Percentiles rank a stretch among this genome's conserved stretches.
Evolutionary conservation across 225 moss, liverwort and hornwort genomes (phyloP).

Genomic region (Straminergon stramineum): DNA sequence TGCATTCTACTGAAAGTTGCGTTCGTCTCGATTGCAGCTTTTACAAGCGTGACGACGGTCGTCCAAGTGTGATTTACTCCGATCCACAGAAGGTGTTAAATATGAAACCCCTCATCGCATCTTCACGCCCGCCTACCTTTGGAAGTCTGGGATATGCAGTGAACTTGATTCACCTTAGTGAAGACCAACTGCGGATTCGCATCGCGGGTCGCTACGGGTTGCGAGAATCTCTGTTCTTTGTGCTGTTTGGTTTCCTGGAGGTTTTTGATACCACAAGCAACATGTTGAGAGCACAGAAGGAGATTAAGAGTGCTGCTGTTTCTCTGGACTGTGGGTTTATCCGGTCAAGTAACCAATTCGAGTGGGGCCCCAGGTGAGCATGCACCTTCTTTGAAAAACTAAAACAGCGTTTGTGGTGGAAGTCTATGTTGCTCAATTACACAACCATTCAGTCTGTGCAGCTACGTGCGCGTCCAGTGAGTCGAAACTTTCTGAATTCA

Average conservation of each 20-base stretch:
- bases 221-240: conserved; percentile 27
- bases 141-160: conserved; percentile 28
- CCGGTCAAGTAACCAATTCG: conserved; percentile 5
- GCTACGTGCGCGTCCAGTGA: not conserved
- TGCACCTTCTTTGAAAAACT: not conserved
- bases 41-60: conserved; percentile 14
- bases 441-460: not conserved
- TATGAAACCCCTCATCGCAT: not conserved
- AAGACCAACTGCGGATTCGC: conserved; percentile 13
- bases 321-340: conserved; percentile 23
- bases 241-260: conserved; percentile 24
- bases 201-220: not conserved
- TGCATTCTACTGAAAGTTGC: not conserved
- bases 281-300: conserved; percentile 4
- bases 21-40: conserved; percentile 5
- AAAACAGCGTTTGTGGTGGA: not conserved
- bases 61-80: not conserved
- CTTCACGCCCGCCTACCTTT: not conserved
- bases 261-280: conserved; percentile 21
- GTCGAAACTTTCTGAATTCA: not conserved
- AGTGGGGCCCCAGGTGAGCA: conserved; percentile 4
- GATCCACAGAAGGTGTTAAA: conserved; percentile 26
- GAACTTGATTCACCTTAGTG: conserved; percentile 16
- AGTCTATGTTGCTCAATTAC: not conserved
- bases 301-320: conserved; percentile 1